These are phyloP conservation scores for Entrophospora sp. DNA, from an alignment of 192 early-diverging fungal species.

Conservation along the genomic window DNA sequence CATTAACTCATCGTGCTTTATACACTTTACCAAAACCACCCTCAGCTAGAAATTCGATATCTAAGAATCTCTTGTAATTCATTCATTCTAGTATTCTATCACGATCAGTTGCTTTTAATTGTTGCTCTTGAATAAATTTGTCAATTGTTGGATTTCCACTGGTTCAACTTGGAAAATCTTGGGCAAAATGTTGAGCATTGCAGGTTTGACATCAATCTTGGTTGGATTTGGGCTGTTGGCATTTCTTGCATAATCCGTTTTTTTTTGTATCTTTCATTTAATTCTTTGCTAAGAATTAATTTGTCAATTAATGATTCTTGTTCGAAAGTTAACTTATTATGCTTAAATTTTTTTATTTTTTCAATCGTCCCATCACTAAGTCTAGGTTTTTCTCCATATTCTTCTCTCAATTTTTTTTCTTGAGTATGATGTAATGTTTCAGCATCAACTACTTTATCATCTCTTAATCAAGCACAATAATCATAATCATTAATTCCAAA, in stretches of 20 bases:
- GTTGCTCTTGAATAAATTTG: background rate
- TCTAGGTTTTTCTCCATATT: too few species aligned
- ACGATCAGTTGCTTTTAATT: background rate
- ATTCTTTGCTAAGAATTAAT: background rate
- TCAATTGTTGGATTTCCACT: background rate
- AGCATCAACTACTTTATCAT: too few species aligned
- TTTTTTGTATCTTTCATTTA: too few species aligned
- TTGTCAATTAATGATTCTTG: background rate
- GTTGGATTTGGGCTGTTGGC: too few species aligned
- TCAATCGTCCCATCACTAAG: too few species aligned
- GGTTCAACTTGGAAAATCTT: background rate
- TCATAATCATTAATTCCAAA: too few species aligned
- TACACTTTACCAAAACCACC: background rate
- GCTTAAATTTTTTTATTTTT: background rate
- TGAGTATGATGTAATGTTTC: too few species aligned
- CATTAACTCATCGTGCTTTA: background rate
- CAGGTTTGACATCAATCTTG: background rate
- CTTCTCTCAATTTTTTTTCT: too few species aligned
- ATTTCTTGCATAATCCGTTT: too few species aligned
- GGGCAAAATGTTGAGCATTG: background rate
- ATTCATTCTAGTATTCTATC: background rate
- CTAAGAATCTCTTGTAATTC: background rate
- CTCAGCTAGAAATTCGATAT: background rate
- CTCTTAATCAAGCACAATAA: too few species aligned
- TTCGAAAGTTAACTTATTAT: background rate